These are phyloP conservation scores for Cercospora sesami DNA, from an alignment of 2,329 filamentous ascomycete genomes.

Conservation along the genomic window DNA sequence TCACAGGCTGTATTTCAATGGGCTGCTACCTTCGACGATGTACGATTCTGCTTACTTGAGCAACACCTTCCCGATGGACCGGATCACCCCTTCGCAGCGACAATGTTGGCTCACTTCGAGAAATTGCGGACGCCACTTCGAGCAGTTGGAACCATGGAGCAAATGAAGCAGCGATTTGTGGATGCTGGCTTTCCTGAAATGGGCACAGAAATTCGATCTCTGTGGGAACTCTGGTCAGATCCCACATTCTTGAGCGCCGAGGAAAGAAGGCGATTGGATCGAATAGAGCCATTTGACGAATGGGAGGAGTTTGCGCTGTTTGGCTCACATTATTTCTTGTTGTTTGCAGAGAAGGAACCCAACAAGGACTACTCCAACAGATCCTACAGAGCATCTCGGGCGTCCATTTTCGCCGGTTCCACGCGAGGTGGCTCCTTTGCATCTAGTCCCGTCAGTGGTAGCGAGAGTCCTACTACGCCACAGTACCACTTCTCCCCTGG, in stretches of 20 bases:
- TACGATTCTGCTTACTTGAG: conserved; percentile 82
- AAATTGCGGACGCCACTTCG: conserved; percentile 78
- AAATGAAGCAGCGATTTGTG: conserved; percentile 69
- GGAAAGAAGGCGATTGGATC: conserved; percentile 64
- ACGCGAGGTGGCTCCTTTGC: conserved; percentile 22
- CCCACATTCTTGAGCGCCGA: conserved; percentile 61
- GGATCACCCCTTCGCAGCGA: conserved; percentile 78
- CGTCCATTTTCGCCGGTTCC: conserved; percentile 28
- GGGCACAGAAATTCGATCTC: conserved; percentile 60
- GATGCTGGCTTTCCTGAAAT: conserved; percentile 64
- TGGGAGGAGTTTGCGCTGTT: conserved; percentile 94
- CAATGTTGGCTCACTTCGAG: conserved; percentile 80
- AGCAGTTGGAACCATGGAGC: conserved; percentile 63
- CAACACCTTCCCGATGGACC: conserved; percentile 78
- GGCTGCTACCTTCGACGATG: conserved; percentile 70
- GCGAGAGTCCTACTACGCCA: conserved; percentile 25
- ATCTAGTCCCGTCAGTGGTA: conserved; percentile 22
- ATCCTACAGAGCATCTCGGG: conserved; percentile 29
- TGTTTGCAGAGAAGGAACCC: conserved; percentile 59
- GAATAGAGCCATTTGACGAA: conserved; percentile 84
- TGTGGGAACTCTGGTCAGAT: conserved; percentile 83
- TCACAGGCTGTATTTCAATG: conserved; percentile 75
- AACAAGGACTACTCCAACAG: conserved; percentile 32
- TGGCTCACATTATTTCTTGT: conserved; percentile 77
- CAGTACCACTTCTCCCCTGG: conserved; percentile 30